Evolutionary conservation across 2,329 filamentous ascomycete genomes (phyloP).

Genomic region (Colletotrichum truncatum): DNA sequence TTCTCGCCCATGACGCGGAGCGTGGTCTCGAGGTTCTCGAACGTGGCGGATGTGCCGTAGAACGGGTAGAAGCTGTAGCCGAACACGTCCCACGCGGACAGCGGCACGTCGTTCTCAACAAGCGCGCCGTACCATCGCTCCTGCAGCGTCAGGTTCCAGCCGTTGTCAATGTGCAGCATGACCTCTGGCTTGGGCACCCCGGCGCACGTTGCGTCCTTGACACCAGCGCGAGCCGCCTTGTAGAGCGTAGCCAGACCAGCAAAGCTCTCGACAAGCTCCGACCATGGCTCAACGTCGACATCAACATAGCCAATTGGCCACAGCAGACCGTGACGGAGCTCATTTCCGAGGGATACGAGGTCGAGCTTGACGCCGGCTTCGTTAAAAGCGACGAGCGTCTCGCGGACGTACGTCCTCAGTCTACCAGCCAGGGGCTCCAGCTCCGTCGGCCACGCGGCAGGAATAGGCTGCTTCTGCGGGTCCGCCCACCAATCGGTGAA

Average conservation of each 20-base stretch:
- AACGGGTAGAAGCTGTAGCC: slow-evolving; percentile 28
- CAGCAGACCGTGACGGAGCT: slow-evolving; percentile 44
- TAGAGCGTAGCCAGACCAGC: slow-evolving; percentile 39
- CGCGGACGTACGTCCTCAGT: slow-evolving; percentile 43
- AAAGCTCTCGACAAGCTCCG: slow-evolving; percentile 40
- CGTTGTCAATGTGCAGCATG: slow-evolving; percentile 29
- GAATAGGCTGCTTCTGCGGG: slow-evolving; percentile 42
- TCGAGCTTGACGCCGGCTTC: slow-evolving; percentile 44
- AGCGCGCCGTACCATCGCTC: slow-evolving; percentile 26
- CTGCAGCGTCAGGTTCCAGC: slow-evolving; percentile 27
- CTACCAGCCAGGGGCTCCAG: slow-evolving; percentile 39
- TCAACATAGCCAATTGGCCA: slow-evolving; percentile 42
- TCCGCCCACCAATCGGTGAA: slow-evolving; percentile 45
- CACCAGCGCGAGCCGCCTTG: slow-evolving; percentile 34
- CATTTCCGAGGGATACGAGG: slow-evolving; percentile 49
- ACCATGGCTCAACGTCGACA: slow-evolving; percentile 43
- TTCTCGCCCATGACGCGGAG: slow-evolving; percentile 13
- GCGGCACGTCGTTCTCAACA: slow-evolving; percentile 21
- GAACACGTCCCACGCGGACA: slow-evolving; percentile 22
- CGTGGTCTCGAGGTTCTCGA: slow-evolving; percentile 13
- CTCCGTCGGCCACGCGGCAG: slow-evolving; percentile 43
- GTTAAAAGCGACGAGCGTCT: slow-evolving; percentile 48
- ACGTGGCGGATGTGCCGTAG: slow-evolving; percentile 26
- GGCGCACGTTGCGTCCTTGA: slow-evolving; percentile 21
- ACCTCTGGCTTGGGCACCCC: slow-evolving; percentile 32